phyloP scores from a whole-genome alignment of 805 yeast genomes.

The Saturnispora silvae region DNA sequence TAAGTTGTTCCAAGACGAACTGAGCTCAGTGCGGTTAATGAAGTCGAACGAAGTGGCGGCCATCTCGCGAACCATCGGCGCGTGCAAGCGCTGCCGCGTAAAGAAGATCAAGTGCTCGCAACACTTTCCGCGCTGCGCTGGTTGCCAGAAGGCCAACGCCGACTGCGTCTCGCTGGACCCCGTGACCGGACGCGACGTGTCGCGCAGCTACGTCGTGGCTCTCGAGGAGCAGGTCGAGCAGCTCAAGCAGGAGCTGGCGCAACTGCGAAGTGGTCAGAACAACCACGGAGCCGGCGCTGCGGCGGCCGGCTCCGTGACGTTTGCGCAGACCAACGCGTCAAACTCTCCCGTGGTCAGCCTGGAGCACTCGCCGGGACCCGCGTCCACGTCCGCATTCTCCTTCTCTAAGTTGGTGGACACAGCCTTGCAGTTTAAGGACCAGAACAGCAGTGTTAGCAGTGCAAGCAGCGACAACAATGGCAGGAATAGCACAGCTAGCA shows the following conservation, averaged over 20 bases:
- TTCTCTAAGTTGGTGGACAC: slow-evolving; percentile 71
- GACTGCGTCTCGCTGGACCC: slow-evolving; percentile 83
- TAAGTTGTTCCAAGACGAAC: no score
- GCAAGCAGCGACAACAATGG: no score
- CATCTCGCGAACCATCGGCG: slow-evolving; percentile 60
- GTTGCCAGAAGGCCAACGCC: slow-evolving; percentile 50
- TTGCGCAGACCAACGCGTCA: background rate
- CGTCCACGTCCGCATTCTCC: slow-evolving; percentile 36
- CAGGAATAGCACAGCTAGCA: no score
- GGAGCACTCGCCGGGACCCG: background rate
- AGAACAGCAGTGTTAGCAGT: background rate
- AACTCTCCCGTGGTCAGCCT: background rate
- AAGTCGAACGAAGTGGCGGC: slow-evolving; percentile 21
- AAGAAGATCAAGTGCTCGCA: slow-evolving; percentile 62
- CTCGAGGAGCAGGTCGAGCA: slow-evolving; percentile 53
- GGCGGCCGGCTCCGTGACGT: background rate
- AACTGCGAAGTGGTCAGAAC: background rate
- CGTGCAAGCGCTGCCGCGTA: slow-evolving; percentile 72
- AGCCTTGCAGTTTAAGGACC: slow-evolving; percentile 49
- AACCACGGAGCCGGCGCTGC: background rate
- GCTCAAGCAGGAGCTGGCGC: slow-evolving; percentile 41
- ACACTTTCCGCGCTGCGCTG: slow-evolving; percentile 54
- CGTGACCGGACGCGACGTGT: slow-evolving; percentile 78
- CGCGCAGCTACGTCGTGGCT: slow-evolving; percentile 66
- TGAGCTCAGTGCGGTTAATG: no score